These are phyloP conservation scores for Setaria viridis DNA, from an alignment of 202 grass and related monocot species.

Conservation along the genomic window DNA sequence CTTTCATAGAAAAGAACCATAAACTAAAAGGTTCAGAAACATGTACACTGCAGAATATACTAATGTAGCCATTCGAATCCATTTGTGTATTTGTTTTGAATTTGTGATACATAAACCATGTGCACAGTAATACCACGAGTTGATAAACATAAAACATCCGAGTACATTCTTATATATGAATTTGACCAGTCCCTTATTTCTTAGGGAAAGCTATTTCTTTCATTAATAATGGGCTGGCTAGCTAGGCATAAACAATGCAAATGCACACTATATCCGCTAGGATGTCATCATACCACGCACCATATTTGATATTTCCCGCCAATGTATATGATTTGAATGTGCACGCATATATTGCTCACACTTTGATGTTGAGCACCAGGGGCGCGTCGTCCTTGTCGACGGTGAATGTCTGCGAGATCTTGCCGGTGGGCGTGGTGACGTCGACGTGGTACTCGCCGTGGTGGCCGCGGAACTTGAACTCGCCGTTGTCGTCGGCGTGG, in stretches of 20 bases:
- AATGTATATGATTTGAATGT: not conserved
- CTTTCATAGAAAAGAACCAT: not conserved
- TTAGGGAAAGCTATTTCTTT: not conserved
- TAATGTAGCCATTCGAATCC: no score
- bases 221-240: not conserved
- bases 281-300: not conserved
- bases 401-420: constrained; percentile 68
- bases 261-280: not conserved
- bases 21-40: not conserved
- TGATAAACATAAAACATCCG: not conserved
- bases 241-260: not conserved
- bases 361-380: constrained; percentile 63
- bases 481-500: constrained; percentile 49
- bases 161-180: not conserved
- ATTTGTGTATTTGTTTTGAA: not conserved
- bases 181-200: constrained; percentile 26
- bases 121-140: not conserved
- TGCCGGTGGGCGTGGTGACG: constrained; percentile 52
- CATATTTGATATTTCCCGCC: not conserved
- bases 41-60: not conserved
- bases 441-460: constrained; percentile 77
- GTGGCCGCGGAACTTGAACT: constrained; percentile 80
- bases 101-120: constrained; percentile 1
- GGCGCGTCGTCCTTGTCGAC: constrained; percentile 76
- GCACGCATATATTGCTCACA: constrained; percentile 20